Evolutionary conservation across 2,329 filamentous ascomycete genomes (phyloP), one percentile per base, ranked within the genome.

Genomic region (Sporothrix mexicana): DNA sequence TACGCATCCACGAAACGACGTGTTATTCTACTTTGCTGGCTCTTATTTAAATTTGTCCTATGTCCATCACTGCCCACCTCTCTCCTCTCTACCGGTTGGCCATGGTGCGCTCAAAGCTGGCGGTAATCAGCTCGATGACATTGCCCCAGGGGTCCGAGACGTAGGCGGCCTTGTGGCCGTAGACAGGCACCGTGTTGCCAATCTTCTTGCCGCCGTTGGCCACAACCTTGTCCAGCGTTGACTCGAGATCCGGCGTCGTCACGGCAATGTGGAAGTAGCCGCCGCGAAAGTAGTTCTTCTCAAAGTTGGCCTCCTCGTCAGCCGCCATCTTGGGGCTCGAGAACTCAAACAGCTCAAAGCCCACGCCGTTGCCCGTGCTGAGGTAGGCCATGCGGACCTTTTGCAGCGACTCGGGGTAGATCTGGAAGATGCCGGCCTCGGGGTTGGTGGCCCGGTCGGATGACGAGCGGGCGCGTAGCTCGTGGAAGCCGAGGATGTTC

Each of bases 291-390:
- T 73, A 73, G 61, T 62, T 57, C 20, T 51, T 62, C 17, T 73
- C 72, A 25, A 73, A 73, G 23, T 70, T 67, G 20, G 49, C 59
- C 15, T 55, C 41, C 12, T 66, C 30, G 1, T 23, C 72, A 13
- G 49, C 41, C 8, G 23, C 23, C 45, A 51, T 68, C 2, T 25
- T 15, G 6, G 68, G 69, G 8, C 30, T 51, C 1, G 17, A 3
- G 13, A 73, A 73, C 51, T 73, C 36, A 15, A 73, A 71, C 41
- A 73, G 69, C 62, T 71, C 72, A 7, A 73, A n/a, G 25, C 72
- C 72, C 17, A 71, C 62, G 8, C 72, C 72, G 43, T 73, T 73
- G 23, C 72, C 72, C 0, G 72, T 15, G n/a, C 68, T 73, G 1
- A 73, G 62, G 47, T 71, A 73, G 20, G 69, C 72, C 20, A 73